Evolutionary conservation across 78 protist genomes (phyloP), one percentile per base, ranked within the genome.

Genomic region (Bigelowiella natans): DNA sequence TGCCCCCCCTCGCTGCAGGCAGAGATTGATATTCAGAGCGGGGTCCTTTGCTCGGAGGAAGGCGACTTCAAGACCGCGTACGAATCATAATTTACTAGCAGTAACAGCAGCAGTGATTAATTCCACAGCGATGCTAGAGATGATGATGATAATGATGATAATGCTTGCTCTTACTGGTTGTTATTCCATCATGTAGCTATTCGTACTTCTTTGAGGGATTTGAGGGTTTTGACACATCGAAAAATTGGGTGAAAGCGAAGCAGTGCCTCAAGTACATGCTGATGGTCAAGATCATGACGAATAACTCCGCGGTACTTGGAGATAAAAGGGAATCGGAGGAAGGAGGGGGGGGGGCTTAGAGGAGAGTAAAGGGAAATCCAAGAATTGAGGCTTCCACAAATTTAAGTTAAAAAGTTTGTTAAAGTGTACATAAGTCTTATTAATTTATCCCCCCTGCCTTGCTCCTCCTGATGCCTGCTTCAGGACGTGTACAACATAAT

Each of bases 151-250:
- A n/a, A n/a, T n/a, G n/a, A n/a, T n/a, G n/a, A n/a, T n/a, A n/a
- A n/a, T n/a, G n/a, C 18, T 51, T 51, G 11, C 18, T 51, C 18
- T 51, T 51, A 28, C 18, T 51, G 11, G 11, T 83, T 83, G 11
- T 28, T 83, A 30, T 83, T 83, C 31, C 29, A 2, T 83, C 86
- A 2, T 34, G n/a, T 34, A 83, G 86, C 39, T 83, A 30, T 86
- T 96, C 98, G 1, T 98, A 98, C 95, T 96, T 98, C 40, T 97
- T 85, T 86, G 99, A 98, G 91, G 95, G 98, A 39, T 95, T 96
- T 31, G 99, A 98, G 92, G 96, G 94, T 1, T 96, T 82, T 88
- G 92, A 94, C 30, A 28, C 94, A 31, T 1, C 11, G 36, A 0
- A 31, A 36, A 0, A 1, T 39, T n/a, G 83, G 3, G 88, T 34